Evolutionary conservation across 805 yeast species (phyloP), one percentile per base, ranked within the genome.

Genomic region (Candida khao-thaluensis): DNA sequence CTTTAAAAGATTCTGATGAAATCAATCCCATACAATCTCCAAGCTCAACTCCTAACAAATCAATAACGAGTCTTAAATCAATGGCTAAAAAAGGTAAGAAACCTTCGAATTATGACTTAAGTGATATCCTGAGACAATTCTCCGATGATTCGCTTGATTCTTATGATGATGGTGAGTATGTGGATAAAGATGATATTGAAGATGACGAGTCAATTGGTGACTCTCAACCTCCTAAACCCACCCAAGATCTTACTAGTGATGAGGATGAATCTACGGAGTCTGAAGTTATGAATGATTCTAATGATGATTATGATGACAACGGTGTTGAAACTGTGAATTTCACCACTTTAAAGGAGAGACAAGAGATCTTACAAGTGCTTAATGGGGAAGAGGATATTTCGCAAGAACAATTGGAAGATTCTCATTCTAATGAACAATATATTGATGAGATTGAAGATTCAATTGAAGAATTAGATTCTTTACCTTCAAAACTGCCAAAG

Each of bases 401-500:
- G 10, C n/a, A n/a, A n/a, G n/a, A n/a, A n/a, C n/a, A n/a, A n/a
- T n/a, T n/a, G n/a, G 29, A 26, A 12, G 32, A 29, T 10, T 29
- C 32, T 7, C 14, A 17, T 17, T 4, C 16, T 7, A 14, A 17
- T 5, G 12, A 14, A 17, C 20, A 11, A 10, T 17, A 14, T 8
- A 10, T 22, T 7, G 28, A 7, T 7, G 28, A 7, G 10, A 8
- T 25, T n/a, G 6, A 5, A n/a, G 28, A 25, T 7, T 12, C 15
- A 12, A 12, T n/a, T 25, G 14, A 25, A 25, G 28, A n/a, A 7
- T 25, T 11, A 12, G 12, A 11, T 25, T n/a, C 28, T 25, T n/a
- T 11, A n/a, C 15, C 28, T 7, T n/a, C 28, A 15, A 12, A 14
- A 27, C 7, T 27, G 43, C 42, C 48, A 44, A 16, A 12, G 32